A percentile compares a stretch with the other conserved stretches of the same genome.
phyloP scores from a whole-genome alignment of 306 rosid genomes.

The Styphnolobium japonicum region DNA sequence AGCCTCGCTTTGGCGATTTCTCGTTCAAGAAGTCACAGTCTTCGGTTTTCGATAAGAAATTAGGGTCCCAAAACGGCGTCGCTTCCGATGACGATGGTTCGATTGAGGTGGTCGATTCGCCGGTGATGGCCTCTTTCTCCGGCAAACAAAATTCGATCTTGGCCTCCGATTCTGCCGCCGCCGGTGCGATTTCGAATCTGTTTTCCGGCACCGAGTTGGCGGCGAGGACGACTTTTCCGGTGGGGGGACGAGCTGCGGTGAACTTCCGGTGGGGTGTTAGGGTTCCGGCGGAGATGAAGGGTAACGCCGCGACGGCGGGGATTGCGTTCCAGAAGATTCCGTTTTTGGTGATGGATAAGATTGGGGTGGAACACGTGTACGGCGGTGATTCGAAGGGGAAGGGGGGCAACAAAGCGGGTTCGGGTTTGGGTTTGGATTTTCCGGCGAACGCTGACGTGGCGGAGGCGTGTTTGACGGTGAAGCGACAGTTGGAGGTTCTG shows the following conservation, averaged over 20 bases:
- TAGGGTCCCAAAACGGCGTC: conserved; percentile 7
- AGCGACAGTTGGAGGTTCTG: conserved; percentile 66
- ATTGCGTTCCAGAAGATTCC: conserved; percentile 61
- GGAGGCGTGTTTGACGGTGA: conserved; percentile 57
- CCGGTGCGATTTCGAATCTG: conserved; percentile 33
- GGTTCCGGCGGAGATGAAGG: conserved; percentile 63
- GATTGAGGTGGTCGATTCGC: conserved; percentile 39
- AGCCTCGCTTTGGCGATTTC: conserved; percentile 83
- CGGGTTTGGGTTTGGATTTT: background rate
- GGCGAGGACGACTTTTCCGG: conserved; percentile 67
- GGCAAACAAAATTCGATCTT: conserved; percentile 36
- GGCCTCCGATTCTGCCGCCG: conserved; percentile 16
- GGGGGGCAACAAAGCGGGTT: background rate
- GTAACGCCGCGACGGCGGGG: conserved; percentile 28
- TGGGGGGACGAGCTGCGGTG: conserved; percentile 51
- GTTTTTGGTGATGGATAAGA: conserved; percentile 83
- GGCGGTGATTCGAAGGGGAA: conserved; percentile 31
- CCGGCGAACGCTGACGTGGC: conserved; percentile 47
- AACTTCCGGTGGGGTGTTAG: conserved; percentile 82
- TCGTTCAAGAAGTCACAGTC: conserved; percentile 79
- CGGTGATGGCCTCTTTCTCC: conserved; percentile 29
- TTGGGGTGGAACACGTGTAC: conserved; percentile 80
- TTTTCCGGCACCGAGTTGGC: conserved; percentile 69
- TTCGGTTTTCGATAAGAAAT: conserved; percentile 44
- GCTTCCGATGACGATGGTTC: conserved; percentile 31